Conservation (phyloP, 2,329 filamentous ascomycete species). For the Bipolaris oryzae region DNA sequence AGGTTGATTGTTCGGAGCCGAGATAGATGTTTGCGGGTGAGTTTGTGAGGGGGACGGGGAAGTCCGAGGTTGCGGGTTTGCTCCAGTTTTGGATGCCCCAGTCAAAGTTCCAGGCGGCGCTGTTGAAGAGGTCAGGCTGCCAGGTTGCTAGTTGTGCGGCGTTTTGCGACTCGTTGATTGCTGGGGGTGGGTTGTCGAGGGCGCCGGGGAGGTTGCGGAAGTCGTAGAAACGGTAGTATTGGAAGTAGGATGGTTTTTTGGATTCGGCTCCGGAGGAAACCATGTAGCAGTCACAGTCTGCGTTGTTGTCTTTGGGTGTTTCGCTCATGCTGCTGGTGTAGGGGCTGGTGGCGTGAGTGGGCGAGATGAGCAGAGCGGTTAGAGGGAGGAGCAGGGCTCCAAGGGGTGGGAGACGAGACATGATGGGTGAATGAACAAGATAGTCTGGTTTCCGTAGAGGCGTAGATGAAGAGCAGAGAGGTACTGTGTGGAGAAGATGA, state of each 20-base stretch:
- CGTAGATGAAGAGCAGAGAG: too few species aligned
- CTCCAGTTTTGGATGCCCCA: conserved; percentile 55
- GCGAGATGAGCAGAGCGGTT: conserved; percentile 28
- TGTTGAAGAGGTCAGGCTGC: conserved; percentile 49
- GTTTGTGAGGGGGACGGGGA: conserved; percentile 54
- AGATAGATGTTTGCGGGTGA: conserved; percentile 57
- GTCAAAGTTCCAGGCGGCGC: conserved; percentile 45
- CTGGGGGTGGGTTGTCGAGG: conserved; percentile 31
- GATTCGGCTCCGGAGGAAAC: conserved; percentile 51
- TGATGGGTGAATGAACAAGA: background rate
- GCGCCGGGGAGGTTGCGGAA: conserved; percentile 52
- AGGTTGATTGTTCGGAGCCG: conserved; percentile 40
- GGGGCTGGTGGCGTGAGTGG: conserved; percentile 28
- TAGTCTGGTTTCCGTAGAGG: background rate
- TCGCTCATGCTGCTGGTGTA: conserved; percentile 39
- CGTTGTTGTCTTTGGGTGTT: conserved; percentile 41
- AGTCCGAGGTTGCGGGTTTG: conserved; percentile 45
- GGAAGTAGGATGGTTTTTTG: conserved; percentile 53
- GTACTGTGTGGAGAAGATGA: background rate
- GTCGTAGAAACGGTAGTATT: conserved; percentile 59
- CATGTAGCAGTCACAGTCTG: conserved; percentile 56
- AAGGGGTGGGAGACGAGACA: conserved; percentile 27
- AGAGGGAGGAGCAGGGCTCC: conserved; percentile 35
- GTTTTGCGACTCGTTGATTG: conserved; percentile 32
- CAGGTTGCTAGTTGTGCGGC: conserved; percentile 31